phyloP scores from a whole-genome alignment of 768 basidiomycete genomes.

The Dentipellis sp. region DNA sequence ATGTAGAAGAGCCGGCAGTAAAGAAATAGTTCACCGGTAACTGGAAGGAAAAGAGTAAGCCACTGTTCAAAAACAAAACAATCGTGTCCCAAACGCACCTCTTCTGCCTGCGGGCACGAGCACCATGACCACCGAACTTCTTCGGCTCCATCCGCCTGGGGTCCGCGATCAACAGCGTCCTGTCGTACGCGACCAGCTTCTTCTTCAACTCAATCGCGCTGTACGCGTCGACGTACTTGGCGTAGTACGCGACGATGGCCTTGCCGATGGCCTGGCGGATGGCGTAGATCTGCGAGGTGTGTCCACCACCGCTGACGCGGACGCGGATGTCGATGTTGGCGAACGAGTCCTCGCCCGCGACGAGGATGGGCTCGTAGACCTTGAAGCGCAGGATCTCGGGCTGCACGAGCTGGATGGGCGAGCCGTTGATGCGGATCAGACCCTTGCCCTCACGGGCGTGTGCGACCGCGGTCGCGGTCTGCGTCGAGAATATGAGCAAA shows the following conservation, averaged over 20 bases:
- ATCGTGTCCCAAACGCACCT: slow-evolving; percentile 40
- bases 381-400: slow-evolving; percentile 96
- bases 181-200: slow-evolving; percentile 92
- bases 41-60: slow-evolving; percentile 27
- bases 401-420: slow-evolving; percentile 91
- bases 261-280: slow-evolving; percentile 98
- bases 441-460: slow-evolving; percentile 96
- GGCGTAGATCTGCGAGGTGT: slow-evolving; percentile 97
- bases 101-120: slow-evolving; percentile 97
- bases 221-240: slow-evolving; percentile 97
- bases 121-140: slow-evolving; percentile 98
- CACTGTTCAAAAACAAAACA: neutral
- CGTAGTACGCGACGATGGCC: slow-evolving; percentile 95
- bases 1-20: slow-evolving; percentile 31
- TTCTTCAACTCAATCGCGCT: slow-evolving; percentile 98
- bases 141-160: slow-evolving; percentile 98
- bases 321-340: slow-evolving; percentile 89
- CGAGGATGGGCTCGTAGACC: slow-evolving; percentile 95
- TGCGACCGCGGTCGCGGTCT: slow-evolving; percentile 98
- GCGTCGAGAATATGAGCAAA: neutral
- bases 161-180: slow-evolving; percentile 83
- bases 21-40: slow-evolving; percentile 61
- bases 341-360: slow-evolving; percentile 86
- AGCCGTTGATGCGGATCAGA: slow-evolving; percentile 92
- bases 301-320: slow-evolving; percentile 98